These are phyloP conservation scores for Fusarium sp. DNA, from an alignment of 2,329 filamentous ascomycete genomes.

Conservation along the genomic window DNA sequence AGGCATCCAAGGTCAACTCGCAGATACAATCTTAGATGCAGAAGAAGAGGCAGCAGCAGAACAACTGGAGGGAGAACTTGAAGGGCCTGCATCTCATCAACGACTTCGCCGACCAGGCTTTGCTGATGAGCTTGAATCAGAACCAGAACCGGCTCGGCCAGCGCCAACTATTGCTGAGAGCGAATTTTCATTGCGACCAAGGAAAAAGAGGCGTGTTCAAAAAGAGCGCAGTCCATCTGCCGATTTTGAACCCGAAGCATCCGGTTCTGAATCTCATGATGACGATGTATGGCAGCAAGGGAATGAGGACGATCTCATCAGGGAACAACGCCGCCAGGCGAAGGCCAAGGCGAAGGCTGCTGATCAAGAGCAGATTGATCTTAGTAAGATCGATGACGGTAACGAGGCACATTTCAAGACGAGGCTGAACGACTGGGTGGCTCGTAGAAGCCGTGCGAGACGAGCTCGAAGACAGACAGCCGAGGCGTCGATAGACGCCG, in stretches of 20 bases:
- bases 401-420: slow-evolving; percentile 85
- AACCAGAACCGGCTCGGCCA: slow-evolving; percentile 34
- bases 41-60: slow-evolving; percentile 76
- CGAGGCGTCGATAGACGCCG: slow-evolving; percentile 53
- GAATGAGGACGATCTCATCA: slow-evolving; percentile 58
- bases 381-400: slow-evolving; percentile 84
- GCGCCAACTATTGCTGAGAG: slow-evolving; percentile 56
- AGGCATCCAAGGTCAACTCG: slow-evolving; percentile 77
- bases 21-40: slow-evolving; percentile 84
- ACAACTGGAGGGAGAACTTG: slow-evolving; percentile 58
- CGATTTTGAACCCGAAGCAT: slow-evolving; percentile 61
- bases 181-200: slow-evolving; percentile 72
- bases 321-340: slow-evolving; percentile 60
- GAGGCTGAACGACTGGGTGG: slow-evolving; percentile 82
- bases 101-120: slow-evolving; percentile 83
- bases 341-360: slow-evolving; percentile 56
- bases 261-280: slow-evolving; percentile 55
- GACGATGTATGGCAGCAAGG: slow-evolving; percentile 57
- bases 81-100: slow-evolving; percentile 76
- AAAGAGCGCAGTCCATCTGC: slow-evolving; percentile 60
- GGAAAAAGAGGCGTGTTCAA: slow-evolving; percentile 68
- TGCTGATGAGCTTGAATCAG: slow-evolving; percentile 55
- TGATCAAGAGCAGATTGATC: slow-evolving; percentile 62
- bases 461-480: slow-evolving; percentile 58
- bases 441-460: slow-evolving; percentile 61